Evolutionary conservation across 208 protist genomes (phyloP).

Genomic region (Leishmania braziliensis): DNA sequence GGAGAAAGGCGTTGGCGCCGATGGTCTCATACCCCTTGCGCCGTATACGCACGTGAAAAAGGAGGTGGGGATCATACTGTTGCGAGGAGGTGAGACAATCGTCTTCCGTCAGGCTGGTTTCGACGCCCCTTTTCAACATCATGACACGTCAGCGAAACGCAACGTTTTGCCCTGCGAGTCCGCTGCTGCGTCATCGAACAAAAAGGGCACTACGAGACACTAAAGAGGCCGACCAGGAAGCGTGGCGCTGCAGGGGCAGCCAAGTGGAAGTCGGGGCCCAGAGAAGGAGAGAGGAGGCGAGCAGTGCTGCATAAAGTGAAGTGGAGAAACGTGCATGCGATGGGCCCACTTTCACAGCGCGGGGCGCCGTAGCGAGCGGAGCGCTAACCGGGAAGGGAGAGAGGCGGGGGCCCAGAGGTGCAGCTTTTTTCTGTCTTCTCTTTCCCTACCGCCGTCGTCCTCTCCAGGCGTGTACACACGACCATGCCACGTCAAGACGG

Average conservation of each 20-base stretch:
- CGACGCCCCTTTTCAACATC: not conserved
- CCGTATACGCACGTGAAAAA: conserved; percentile 40
- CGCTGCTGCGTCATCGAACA: not conserved
- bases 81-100: conserved; percentile 40
- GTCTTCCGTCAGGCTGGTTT: conserved; percentile 40
- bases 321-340: not conserved
- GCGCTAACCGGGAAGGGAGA: not conserved
- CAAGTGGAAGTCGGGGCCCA: not conserved
- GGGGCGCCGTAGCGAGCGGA: not conserved
- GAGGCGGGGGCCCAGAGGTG: not conserved
- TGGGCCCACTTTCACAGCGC: too few relatives aligned
- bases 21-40: conserved; percentile 29
- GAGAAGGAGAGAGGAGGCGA: not conserved
- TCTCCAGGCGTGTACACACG: not conserved
- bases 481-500: not conserved
- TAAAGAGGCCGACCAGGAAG: not conserved
- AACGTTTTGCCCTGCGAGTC: not conserved
- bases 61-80: conserved; percentile 73
- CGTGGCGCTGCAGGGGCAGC: not conserved
- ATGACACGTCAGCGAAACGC: too few relatives aligned
- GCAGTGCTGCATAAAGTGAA: not conserved
- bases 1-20: conserved; percentile 35
- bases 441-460: not conserved
- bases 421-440: not conserved
- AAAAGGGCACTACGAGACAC: not conserved